Percentiles rank a stretch among this genome's conserved stretches.
Evolutionary conservation across 371 early-diverging fungal species (phyloP).

Genomic region (Blakeslea trispora): DNA sequence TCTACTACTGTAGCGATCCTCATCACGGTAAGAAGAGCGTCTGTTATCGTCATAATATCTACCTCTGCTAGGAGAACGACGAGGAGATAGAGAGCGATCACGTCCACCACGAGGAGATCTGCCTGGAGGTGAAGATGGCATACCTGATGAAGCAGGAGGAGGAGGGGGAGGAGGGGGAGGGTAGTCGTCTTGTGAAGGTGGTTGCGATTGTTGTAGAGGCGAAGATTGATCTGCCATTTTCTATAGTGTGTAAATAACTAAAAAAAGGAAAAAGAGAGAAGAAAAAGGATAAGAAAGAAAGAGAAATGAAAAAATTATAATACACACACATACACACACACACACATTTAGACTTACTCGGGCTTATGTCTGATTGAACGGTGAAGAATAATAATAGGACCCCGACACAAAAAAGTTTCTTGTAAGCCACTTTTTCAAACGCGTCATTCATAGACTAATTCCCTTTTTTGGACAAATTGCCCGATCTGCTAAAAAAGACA

Average conservation of each 20-base stretch:
- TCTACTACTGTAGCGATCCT: slow-evolving; percentile 35
- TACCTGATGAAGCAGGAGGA: slow-evolving; percentile 26
- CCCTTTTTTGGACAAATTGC: neutral
- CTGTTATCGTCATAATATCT: slow-evolving; percentile 30
- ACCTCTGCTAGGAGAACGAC: slow-evolving; percentile 32
- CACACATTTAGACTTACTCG: too few species aligned
- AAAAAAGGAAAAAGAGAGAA: neutral
- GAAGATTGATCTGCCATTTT: slow-evolving; percentile 22
- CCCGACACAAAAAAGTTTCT: neutral
- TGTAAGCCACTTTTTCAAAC: slow-evolving; percentile 7
- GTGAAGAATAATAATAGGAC: too few species aligned
- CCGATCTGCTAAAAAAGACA: neutral
- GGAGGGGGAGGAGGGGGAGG: slow-evolving; percentile 31
- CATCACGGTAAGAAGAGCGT: slow-evolving; percentile 27
- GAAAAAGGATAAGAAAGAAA: neutral
- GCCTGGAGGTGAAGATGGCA: slow-evolving; percentile 18
- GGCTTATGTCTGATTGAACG: too few species aligned
- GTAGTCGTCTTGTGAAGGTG: slow-evolving; percentile 21
- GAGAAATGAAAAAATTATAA: slow-evolving; percentile 4
- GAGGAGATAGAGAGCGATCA: slow-evolving; percentile 57
- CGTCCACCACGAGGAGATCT: slow-evolving; percentile 39
- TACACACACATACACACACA: too few species aligned
- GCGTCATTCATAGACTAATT: neutral
- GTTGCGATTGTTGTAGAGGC: slow-evolving; percentile 12
- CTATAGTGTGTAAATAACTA: too few species aligned